Conservation (phyloP, 2,329 filamentous ascomycete genomes). For the Calonectria pseudoturangicola region DNA sequence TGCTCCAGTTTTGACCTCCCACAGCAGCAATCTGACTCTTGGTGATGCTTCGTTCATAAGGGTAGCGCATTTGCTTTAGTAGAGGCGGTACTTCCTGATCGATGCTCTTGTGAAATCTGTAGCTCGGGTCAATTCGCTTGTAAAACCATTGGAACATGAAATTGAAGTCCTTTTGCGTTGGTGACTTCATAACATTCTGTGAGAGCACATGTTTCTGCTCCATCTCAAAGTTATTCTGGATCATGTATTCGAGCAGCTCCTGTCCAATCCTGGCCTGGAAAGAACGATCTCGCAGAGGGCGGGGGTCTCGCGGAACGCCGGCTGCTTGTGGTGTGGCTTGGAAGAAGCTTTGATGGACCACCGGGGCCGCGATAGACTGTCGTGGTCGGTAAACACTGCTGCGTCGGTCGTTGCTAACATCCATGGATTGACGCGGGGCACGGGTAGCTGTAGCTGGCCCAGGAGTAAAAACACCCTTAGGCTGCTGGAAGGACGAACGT, state of each 20-base stretch:
- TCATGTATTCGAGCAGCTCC: conserved; percentile 93
- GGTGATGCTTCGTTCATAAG: conserved; percentile 95
- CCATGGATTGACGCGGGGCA: conserved; percentile 67
- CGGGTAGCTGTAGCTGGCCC: conserved; percentile 63
- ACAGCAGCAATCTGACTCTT: conserved; percentile 97
- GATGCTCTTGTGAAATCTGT: conserved; percentile 94
- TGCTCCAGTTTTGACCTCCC: conserved; percentile 97
- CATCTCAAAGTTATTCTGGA: conserved; percentile 96
- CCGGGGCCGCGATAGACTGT: conserved; percentile 80
- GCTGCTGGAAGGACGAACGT: conserved; percentile 85
- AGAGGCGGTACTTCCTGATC: conserved; percentile 96
- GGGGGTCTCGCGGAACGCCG: conserved; percentile 89
- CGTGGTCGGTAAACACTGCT: conserved; percentile 88
- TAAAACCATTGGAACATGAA: conserved; percentile 99
- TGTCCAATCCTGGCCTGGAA: conserved; percentile 90
- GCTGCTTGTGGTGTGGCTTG: conserved; percentile 88
- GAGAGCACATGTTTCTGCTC: conserved; percentile 97
- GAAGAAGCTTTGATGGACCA: conserved; percentile 94
- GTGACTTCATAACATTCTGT: conserved; percentile 92
- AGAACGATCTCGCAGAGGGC: conserved; percentile 86
- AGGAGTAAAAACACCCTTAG: conserved; percentile 81
- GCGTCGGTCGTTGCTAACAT: conserved; percentile 70
- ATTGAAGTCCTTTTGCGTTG: conserved; percentile 98
- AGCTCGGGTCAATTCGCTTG: conserved; percentile 93
- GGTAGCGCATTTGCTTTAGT: conserved; percentile 94